A percentile compares a stretch with the other conserved stretches of the same genome.
phyloP scores from a whole-genome alignment of 768 basidiomycete genomes.

The Boletus rufocinnamomeus region DNA sequence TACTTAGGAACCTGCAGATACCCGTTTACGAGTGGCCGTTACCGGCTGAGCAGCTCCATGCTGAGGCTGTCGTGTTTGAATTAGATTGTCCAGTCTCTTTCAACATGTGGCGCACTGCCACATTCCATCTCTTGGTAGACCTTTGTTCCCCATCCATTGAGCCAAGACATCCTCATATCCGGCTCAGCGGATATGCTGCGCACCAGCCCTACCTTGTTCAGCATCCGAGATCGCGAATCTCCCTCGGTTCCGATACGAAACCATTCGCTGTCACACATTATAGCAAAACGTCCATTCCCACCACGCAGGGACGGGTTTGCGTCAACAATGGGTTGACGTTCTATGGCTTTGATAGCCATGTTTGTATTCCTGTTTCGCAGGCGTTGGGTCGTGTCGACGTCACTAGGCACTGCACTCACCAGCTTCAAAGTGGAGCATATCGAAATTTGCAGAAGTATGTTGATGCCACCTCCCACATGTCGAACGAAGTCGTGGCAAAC shows the following conservation, averaged over 20 bases:
- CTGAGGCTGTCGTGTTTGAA: too few species aligned
- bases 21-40: too few species aligned
- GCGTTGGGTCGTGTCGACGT: conserved; percentile 21
- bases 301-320: conserved; percentile 17
- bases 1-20: too few species aligned
- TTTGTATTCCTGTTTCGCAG: conserved; percentile 15
- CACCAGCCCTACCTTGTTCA: too few species aligned
- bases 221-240: too few species aligned
- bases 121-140: too few species aligned
- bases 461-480: conserved; percentile 36
- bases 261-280: conserved; percentile 25
- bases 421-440: conserved; percentile 38
- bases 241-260: conserved; percentile 23
- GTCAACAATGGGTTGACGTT: conserved; percentile 38
- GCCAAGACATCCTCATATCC: too few species aligned
- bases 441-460: conserved; percentile 38
- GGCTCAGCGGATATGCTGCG: too few species aligned
- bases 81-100: too few species aligned
- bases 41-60: too few species aligned
- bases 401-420: conserved; percentile 32
- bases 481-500: conserved; percentile 45
- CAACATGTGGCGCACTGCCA: too few species aligned
- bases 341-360: conserved; percentile 32
- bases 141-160: too few species aligned
- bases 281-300: conserved; percentile 15